Conservation (phyloP, 805 yeast species). For the Lipomyces spencermartinsiae region DNA sequence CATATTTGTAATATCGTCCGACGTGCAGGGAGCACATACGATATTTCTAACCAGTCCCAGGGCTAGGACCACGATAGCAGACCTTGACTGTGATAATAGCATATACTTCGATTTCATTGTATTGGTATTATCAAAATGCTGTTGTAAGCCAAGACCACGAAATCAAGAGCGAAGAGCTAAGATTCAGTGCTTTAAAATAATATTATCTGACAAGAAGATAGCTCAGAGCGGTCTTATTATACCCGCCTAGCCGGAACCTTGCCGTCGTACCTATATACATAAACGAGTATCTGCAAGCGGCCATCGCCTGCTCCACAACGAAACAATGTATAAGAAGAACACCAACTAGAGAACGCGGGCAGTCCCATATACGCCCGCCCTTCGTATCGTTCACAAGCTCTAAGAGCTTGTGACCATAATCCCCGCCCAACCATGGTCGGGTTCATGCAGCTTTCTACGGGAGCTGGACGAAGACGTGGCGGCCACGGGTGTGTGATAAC, state of each 20-base stretch:
- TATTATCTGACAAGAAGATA: not conserved
- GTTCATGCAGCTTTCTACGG: not conserved
- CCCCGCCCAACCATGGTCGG: constrained; percentile 3
- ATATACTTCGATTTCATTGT: not conserved
- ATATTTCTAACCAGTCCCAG: not conserved
- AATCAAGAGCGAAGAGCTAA: not conserved
- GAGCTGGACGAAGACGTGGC: constrained; percentile 6
- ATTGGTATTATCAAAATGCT: not conserved
- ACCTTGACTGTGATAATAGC: not conserved
- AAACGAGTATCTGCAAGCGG: not conserved
- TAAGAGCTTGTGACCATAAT: not conserved
- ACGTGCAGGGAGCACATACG: not conserved
- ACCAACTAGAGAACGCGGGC: not conserved
- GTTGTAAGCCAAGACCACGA: not conserved
- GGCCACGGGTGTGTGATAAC: constrained; percentile 8
- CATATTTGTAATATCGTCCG: not conserved
- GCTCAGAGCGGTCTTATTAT: not conserved
- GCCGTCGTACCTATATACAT: not conserved
- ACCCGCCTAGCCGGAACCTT: not conserved
- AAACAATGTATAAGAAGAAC: not conserved
- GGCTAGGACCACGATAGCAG: not conserved
- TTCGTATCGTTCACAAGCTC: not conserved
- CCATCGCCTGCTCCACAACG: too few species aligned
- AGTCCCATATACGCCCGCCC: constrained; percentile 7
- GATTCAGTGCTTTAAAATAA: too few species aligned